Evolutionary conservation across 2,329 filamentous ascomycete species (phyloP).

Genomic region (Harringtonia lauricola): DNA sequence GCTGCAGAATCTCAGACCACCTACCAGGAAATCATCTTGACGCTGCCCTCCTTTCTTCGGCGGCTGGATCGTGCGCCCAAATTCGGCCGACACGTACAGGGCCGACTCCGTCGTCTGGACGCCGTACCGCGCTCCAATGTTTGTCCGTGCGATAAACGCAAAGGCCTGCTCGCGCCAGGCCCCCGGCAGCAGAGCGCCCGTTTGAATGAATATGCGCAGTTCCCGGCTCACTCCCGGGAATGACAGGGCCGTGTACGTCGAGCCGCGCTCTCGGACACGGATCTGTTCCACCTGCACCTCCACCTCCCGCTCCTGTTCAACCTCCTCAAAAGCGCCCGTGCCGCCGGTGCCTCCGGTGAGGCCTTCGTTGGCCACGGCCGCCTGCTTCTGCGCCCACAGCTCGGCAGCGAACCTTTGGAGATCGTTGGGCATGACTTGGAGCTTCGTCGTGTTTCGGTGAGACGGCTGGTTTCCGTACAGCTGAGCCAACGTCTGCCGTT

Average conservation of each 20-base stretch:
- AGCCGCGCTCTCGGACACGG: conserved; percentile 16
- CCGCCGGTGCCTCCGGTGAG: conserved; percentile 3
- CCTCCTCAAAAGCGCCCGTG: conserved; percentile 43
- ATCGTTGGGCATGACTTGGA: too few species aligned
- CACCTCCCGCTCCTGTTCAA: conserved; percentile 47
- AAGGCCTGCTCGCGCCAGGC: neutral
- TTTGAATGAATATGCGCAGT: conserved; percentile 4
- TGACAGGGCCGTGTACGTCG: neutral
- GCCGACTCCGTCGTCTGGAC: conserved; percentile 5
- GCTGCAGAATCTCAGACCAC: conserved; percentile 7
- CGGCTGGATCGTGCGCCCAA: conserved; percentile 30
- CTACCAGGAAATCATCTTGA: conserved; percentile 24
- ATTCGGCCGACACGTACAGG: conserved; percentile 33
- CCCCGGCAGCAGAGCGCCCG: neutral
- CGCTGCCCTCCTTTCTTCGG: conserved; percentile 9
- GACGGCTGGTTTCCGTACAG: conserved; percentile 32
- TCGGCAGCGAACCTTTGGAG: too few species aligned
- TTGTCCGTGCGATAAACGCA: conserved; percentile 1
- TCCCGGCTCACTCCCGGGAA: conserved; percentile 5
- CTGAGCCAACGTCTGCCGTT: conserved; percentile 44
- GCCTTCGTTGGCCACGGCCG: neutral
- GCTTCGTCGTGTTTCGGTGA: conserved; percentile 15
- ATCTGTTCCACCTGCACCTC: conserved; percentile 46
- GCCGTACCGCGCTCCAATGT: conserved; percentile 1
- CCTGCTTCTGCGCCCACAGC: conserved; percentile 14